These are phyloP conservation scores for Zostera marina DNA, from an alignment of 116 monocot genomes.

Conservation along the genomic window DNA sequence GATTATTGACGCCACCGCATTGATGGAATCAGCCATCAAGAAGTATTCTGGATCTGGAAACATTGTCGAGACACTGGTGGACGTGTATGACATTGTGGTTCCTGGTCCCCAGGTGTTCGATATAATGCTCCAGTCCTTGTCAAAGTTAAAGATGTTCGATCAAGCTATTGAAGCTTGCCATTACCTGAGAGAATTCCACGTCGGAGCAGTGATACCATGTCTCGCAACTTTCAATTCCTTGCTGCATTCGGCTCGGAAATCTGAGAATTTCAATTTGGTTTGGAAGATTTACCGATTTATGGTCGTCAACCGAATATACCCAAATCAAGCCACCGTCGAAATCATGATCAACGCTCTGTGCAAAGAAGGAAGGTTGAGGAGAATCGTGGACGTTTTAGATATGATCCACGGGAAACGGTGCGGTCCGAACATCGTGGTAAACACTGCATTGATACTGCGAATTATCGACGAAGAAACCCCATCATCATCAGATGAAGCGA, in stretches of 20 bases:
- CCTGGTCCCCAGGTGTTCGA: slow-evolving; percentile 52
- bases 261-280: slow-evolving; percentile 15
- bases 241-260: slow-evolving; percentile 31
- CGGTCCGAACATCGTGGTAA: slow-evolving; percentile 27
- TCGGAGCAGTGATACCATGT: slow-evolving; percentile 25
- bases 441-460: slow-evolving; percentile 21
- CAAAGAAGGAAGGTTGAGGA: slow-evolving; percentile 42
- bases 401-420: slow-evolving; percentile 41
- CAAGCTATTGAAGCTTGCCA: slow-evolving; percentile 39
- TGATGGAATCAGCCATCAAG: slow-evolving; percentile 38
- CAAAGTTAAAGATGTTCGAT: slow-evolving; percentile 29
- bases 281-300: slow-evolving; percentile 73
- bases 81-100: slow-evolving; percentile 17
- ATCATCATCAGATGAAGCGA: slow-evolving; percentile 37
- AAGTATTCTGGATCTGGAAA: slow-evolving; percentile 4
- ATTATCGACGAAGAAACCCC: slow-evolving; percentile 40
- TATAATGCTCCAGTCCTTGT: slow-evolving; percentile 34
- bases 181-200: slow-evolving; percentile 18
- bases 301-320: slow-evolving; percentile 43
- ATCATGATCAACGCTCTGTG: slow-evolving; percentile 47
- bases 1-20: slow-evolving; percentile 26
- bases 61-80: slow-evolving; percentile 19
- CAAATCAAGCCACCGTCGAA: slow-evolving; percentile 38
- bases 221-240: slow-evolving; percentile 40
- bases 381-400: slow-evolving; percentile 18